These are phyloP conservation scores for Lentinula guzmanii DNA, from an alignment of 768 basidiomycete genomes.

Conservation along the genomic window DNA sequence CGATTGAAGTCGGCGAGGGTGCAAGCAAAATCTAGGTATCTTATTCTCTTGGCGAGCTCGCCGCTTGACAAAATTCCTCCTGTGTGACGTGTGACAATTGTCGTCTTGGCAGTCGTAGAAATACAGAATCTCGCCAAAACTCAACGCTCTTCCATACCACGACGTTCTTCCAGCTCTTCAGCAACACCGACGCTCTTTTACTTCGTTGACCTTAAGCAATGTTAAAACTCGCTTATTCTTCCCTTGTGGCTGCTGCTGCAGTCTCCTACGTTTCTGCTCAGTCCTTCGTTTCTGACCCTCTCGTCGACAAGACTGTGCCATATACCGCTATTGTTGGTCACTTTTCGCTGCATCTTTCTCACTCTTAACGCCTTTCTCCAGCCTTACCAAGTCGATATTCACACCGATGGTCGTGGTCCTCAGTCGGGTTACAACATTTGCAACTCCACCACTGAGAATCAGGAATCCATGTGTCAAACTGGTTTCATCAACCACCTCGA, in stretches of 20 bases:
- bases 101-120: conserved; percentile 1
- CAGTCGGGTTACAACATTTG: conserved; percentile 65
- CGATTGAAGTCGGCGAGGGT: too few species aligned
- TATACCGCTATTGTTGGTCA: conserved; percentile 6
- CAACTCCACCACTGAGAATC: conserved; percentile 60
- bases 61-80: too few species aligned
- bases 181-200: conserved; percentile 1
- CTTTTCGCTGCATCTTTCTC: not conserved
- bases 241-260: conserved; percentile 2
- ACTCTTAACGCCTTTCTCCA: conserved; percentile 10
- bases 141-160: not conserved
- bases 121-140: not conserved
- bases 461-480: conserved; percentile 57
- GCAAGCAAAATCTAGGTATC: too few species aligned
- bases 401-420: conserved; percentile 18
- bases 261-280: conserved; percentile 7
- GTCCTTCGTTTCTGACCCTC: conserved; percentile 8
- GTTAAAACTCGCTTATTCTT: conserved; percentile 5
- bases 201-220: not conserved
- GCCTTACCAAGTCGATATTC: conserved; percentile 42
- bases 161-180: not conserved
- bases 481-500: conserved; percentile 48
- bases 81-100: not conserved
- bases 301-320: conserved; percentile 6
- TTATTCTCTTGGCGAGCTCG: too few species aligned